phyloP scores from a whole-genome alignment of 225 moss, liverwort and hornwort genomes.

The Polytrichum formosum region DNA sequence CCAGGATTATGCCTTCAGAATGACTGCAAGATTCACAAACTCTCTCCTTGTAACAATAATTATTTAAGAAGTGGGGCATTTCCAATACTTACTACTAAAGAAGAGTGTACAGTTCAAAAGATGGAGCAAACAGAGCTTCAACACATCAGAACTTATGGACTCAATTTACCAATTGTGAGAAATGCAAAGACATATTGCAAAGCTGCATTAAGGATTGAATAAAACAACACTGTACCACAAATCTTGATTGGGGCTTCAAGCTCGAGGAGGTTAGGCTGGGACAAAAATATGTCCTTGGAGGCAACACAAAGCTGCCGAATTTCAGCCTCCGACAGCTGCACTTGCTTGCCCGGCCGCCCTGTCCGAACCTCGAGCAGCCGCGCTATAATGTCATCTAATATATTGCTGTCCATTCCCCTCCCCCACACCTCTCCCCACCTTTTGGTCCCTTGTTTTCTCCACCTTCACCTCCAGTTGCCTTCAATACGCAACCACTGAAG shows the following conservation, averaged over 20 bases:
- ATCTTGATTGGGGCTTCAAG: slow-evolving; percentile 99
- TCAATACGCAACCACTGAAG: slow-evolving; percentile 18
- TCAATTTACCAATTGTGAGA: too few species aligned
- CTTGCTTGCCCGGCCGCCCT: slow-evolving; percentile 94
- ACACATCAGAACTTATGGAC: too few species aligned
- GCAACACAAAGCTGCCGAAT: slow-evolving; percentile 93
- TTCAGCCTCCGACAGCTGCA: slow-evolving; percentile 93
- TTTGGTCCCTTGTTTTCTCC: slow-evolving; percentile 29
- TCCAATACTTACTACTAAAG: too few species aligned
- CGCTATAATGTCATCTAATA: slow-evolving; percentile 87
- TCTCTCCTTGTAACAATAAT: too few species aligned
- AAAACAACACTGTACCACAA: slow-evolving; percentile 53
- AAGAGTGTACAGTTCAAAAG: too few species aligned
- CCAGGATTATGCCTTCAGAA: too few species aligned
- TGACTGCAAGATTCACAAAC: too few species aligned
- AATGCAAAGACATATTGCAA: too few species aligned
- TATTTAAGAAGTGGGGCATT: too few species aligned
- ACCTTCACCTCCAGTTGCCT: slow-evolving; percentile 20
- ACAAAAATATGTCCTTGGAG: slow-evolving; percentile 91
- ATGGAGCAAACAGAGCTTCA: too few species aligned
- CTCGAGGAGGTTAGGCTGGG: slow-evolving; percentile 97
- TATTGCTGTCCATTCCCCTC: slow-evolving; percentile 83
- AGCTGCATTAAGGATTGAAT: too few species aligned
- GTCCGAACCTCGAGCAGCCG: slow-evolving; percentile 91
- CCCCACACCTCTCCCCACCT: slow-evolving; percentile 37